Percentiles rank a stretch among this genome's conserved stretches.
Evolutionary conservation across 1,139 yeast genomes (phyloP).

Genomic region (Yamadazyma atmosphaerica): DNA sequence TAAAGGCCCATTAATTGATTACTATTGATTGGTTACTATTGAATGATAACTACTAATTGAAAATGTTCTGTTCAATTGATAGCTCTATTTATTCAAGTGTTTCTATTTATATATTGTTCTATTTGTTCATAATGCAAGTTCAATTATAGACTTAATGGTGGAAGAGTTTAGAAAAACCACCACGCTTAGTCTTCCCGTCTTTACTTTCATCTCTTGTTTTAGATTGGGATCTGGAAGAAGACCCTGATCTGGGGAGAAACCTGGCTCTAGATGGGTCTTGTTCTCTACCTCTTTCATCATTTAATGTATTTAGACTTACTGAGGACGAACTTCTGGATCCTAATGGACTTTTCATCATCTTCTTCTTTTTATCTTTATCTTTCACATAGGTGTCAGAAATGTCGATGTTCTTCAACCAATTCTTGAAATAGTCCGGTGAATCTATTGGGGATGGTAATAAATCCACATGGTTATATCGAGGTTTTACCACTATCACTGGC

Average conservation of each 20-base stretch:
- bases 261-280: constrained; percentile 2
- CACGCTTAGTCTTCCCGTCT: constrained; percentile 5
- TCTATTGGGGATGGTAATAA: constrained; percentile 25
- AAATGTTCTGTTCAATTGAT: no score
- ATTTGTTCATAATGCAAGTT: no score
- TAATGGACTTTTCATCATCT: constrained; percentile 9
- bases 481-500: constrained; percentile 69
- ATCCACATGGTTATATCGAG: constrained; percentile 45
- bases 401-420: constrained; percentile 29
- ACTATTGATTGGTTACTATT: no score
- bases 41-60: no score
- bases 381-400: constrained; percentile 18
- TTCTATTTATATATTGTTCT: neutral
- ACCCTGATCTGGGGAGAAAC: constrained; percentile 13
- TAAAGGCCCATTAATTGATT: no score
- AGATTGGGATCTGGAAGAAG: constrained; percentile 10
- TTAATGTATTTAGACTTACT: constrained; percentile 5
- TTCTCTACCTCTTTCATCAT: constrained; percentile 18
- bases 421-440: constrained; percentile 29
- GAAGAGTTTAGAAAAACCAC: constrained; percentile 9
- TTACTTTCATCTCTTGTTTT: constrained; percentile 2
- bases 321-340: constrained; percentile 13
- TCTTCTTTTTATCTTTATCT: constrained; percentile 16
- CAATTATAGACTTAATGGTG: constrained; percentile 7
- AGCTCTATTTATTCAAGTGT: neutral